Conservation (phyloP, 192 early-diverging fungal genomes). For the Polychytrium aggregatum region DNA sequence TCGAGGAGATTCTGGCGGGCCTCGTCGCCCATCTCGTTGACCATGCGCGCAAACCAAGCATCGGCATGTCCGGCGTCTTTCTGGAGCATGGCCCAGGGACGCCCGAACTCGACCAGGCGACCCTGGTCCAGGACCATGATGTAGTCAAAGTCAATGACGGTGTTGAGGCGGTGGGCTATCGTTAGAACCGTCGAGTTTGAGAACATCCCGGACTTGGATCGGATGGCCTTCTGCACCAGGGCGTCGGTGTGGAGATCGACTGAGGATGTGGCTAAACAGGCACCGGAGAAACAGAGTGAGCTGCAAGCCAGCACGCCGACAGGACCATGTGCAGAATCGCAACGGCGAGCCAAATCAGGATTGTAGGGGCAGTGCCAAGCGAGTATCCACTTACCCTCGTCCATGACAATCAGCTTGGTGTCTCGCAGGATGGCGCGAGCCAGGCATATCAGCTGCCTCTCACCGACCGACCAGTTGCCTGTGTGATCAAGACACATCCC, state of each 20-base stretch:
- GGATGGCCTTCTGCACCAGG: slow-evolving; percentile 28
- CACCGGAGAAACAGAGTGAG: too few relatives aligned
- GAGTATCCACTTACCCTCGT: too few relatives aligned
- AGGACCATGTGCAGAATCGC: too few relatives aligned
- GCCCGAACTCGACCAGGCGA: slow-evolving; percentile 36
- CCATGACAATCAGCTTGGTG: slow-evolving; percentile 29
- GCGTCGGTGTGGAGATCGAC: slow-evolving; percentile 32
- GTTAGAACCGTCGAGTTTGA: slow-evolving; percentile 34
- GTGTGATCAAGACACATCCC: too few relatives aligned
- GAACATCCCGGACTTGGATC: slow-evolving; percentile 15
- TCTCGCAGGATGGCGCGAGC: slow-evolving; percentile 21
- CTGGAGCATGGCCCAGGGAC: slow-evolving; percentile 28
- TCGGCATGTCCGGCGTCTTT: slow-evolving; percentile 10
- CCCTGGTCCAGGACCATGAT: slow-evolving; percentile 33
- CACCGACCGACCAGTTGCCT: slow-evolving; percentile 64
- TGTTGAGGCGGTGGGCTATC: slow-evolving; percentile 35
- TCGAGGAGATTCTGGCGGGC: slow-evolving; percentile 13
- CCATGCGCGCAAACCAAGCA: slow-evolving; percentile 35
- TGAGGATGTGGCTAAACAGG: slow-evolving; percentile 18
- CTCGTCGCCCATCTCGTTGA: slow-evolving; percentile 30
- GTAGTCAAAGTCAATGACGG: slow-evolving; percentile 33
- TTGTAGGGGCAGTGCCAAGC: too few relatives aligned
- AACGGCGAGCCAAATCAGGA: too few relatives aligned
- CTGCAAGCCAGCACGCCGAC: too few relatives aligned
- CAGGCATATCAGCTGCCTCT: slow-evolving; percentile 72